A percentile compares a stretch with the other conserved stretches of the same genome.
Evolutionary conservation across 192 early-diverging fungal species (phyloP).

Genomic region (Coemansia sp.): DNA sequence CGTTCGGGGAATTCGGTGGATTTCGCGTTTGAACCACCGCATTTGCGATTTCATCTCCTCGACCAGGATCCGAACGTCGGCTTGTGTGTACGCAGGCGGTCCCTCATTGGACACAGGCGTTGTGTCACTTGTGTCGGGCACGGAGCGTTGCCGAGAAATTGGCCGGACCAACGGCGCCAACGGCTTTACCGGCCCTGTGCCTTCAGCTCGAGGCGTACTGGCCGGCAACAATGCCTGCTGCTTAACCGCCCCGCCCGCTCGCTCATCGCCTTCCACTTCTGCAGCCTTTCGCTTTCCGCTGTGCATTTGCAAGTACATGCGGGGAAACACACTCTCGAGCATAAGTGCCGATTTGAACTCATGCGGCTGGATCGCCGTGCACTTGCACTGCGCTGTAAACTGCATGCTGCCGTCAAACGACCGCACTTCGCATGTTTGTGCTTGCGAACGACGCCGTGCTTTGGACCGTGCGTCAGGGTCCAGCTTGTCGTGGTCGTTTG

Average conservation of each 20-base stretch:
- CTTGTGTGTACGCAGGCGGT: conserved; percentile 22
- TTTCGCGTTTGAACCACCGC: conserved; percentile 38
- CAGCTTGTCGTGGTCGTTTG: conserved; percentile 6
- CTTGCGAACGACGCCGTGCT: background rate
- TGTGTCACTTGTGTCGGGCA: background rate
- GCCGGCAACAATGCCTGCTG: conserved; percentile 18
- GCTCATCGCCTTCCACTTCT: conserved; percentile 5
- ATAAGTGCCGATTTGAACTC: conserved; percentile 42
- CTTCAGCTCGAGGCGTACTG: background rate
- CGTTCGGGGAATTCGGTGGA: conserved; percentile 46
- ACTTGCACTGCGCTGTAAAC: conserved; percentile 36
- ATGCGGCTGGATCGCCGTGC: conserved; percentile 25
- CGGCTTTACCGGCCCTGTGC: conserved; percentile 16
- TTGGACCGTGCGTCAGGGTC: background rate
- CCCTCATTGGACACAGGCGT: conserved; percentile 10
- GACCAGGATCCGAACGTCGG: conserved; percentile 28
- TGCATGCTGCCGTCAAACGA: conserved; percentile 33
- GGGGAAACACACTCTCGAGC: conserved; percentile 47
- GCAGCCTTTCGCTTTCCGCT: conserved; percentile 29
- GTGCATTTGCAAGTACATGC: conserved; percentile 25
- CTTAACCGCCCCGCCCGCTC: conserved; percentile 9
- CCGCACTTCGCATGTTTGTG: conserved; percentile 22
- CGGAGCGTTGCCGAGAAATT: background rate
- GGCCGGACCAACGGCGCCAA: conserved; percentile 22
- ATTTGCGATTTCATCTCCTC: conserved; percentile 42